Base-by-base conservation (phyloP, 1,139 yeast species). In the Barnettozyma hawaiiensis region DNA sequence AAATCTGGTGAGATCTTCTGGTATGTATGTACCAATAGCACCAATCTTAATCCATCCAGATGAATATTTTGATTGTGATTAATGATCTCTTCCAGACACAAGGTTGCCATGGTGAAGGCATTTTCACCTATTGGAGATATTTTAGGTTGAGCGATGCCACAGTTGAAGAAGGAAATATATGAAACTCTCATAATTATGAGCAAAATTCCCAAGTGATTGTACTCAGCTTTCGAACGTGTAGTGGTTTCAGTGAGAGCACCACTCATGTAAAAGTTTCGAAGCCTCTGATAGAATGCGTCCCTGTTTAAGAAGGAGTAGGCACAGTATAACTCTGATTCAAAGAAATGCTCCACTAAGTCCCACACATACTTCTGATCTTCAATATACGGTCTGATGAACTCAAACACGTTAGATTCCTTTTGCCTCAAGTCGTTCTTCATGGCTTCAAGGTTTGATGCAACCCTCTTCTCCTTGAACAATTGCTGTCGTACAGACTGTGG, bases 341-440 rank as follows among this genome's bases (percentile, higher is more conserved):
- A 41, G 26, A 41, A 41, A 37, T 41, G 40, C 15, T 37, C 4
- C 8, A 41, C 44, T 19, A 37, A 16, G n/a, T 23, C n/a, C 37
- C 31, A 37, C n/a, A 33, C 35, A 5, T 19, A 9, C 7, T 15
- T n/a, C 14, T 19, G 22, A 15, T 41, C 35, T 7, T 33, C 29
- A 15, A 41, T 14, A 5, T 26, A 18, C 9, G 40, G 38, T 20
- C 26, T 37, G 15, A 41, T 37, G 6, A 26, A 5, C 12, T 28
- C 37, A 15, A 22, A 32, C 19, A 36, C 32, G 11, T 29, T 24
- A 8, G 22, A 14, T 16, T 31, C 22, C 4, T 26, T 24, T 10
- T 15, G 12, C 20, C 16, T 32, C 22, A 37, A 15, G 7, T 31
- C 26, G 11, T 29, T 8, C 22, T 29, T 37, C 35, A 29, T 21